phyloP scores from a whole-genome alignment of 257 asterid genomes.

The Petrea volubilis region DNA sequence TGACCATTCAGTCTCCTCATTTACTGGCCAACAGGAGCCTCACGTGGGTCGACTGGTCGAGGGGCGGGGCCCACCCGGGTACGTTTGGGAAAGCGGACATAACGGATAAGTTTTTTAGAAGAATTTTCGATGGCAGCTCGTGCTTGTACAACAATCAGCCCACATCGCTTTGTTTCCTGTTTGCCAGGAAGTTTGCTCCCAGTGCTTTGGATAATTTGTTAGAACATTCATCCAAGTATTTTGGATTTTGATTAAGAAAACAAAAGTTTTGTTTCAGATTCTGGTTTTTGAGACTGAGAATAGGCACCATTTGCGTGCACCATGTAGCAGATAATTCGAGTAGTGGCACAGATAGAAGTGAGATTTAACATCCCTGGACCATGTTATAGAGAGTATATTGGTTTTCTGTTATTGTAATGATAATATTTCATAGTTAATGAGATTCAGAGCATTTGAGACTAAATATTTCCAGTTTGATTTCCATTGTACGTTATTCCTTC shows the following conservation, averaged over 20 bases:
- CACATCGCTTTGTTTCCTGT: conserved; percentile 62
- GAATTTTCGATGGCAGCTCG: conserved; percentile 28
- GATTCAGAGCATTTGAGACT: not conserved
- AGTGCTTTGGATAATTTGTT: conserved; percentile 65
- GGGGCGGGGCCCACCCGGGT: conserved; percentile 96
- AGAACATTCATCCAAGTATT: conserved; percentile 51
- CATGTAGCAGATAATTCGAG: not conserved
- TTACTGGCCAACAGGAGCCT: conserved; percentile 77
- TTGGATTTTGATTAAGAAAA: conserved; percentile 51
- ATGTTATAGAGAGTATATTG: not conserved
- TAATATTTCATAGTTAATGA: conserved; percentile 12
- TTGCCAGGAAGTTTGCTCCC: conserved; percentile 85
- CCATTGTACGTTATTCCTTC: not conserved
- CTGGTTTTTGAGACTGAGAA: not conserved
- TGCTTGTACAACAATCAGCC: conserved; percentile 78
- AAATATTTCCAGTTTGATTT: not conserved
- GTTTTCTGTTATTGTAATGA: conserved; percentile 2
- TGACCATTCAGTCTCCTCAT: conserved; percentile 57
- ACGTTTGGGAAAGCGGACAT: conserved; percentile 68
- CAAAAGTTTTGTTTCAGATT: not conserved
- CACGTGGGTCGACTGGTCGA: conserved; percentile 93
- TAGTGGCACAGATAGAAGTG: not conserved
- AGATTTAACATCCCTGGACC: not conserved
- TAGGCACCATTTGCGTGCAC: not conserved
- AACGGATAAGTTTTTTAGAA: conserved; percentile 51